Percentiles rank a stretch among this genome's conserved stretches.
phyloP scores from a whole-genome alignment of 352 stramenopile species.

The Pythium graminicola region DNA sequence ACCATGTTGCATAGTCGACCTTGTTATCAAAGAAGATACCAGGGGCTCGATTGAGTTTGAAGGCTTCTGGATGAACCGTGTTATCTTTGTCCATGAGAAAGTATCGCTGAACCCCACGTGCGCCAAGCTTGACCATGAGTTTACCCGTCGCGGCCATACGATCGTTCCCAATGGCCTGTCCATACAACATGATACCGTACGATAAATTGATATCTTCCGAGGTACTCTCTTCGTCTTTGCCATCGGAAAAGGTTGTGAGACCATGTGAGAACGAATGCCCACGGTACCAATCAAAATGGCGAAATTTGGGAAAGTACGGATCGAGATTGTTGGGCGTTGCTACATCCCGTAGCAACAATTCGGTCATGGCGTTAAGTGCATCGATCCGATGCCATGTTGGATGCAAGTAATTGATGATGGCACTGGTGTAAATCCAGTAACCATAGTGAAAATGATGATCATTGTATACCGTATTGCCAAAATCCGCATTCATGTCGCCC shows the following conservation, averaged over 20 bases:
- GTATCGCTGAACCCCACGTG: slow-evolving; percentile 51
- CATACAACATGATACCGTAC: slow-evolving; percentile 9
- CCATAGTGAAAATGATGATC: slow-evolving; percentile 77
- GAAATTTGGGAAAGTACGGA: slow-evolving; percentile 47
- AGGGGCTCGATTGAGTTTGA: slow-evolving; percentile 49
- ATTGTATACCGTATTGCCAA: slow-evolving; percentile 72
- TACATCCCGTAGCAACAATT: slow-evolving; percentile 47
- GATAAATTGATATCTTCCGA: slow-evolving; percentile 64
- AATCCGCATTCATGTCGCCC: slow-evolving; percentile 53
- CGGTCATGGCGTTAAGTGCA: slow-evolving; percentile 43
- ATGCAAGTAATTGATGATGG: slow-evolving; percentile 65
- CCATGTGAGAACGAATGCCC: slow-evolving; percentile 70
- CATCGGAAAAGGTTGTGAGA: slow-evolving; percentile 47
- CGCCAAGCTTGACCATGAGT: slow-evolving; percentile 46
- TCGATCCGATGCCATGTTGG: slow-evolving; percentile 44
- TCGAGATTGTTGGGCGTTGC: slow-evolving; percentile 38
- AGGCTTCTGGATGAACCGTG: slow-evolving; percentile 38
- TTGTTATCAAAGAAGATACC: slow-evolving; percentile 81
- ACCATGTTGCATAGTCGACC: slow-evolving; percentile 66
- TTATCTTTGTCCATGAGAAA: slow-evolving; percentile 48
- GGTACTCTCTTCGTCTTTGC: slow-evolving; percentile 66
- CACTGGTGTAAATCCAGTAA: slow-evolving; percentile 58
- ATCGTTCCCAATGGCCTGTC: slow-evolving; percentile 25
- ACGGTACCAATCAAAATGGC: slow-evolving; percentile 58
- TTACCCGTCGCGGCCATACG: slow-evolving; percentile 29